Evolutionary conservation across 768 basidiomycete genomes (phyloP).

Genomic region (Leucocoprinus sp.): DNA sequence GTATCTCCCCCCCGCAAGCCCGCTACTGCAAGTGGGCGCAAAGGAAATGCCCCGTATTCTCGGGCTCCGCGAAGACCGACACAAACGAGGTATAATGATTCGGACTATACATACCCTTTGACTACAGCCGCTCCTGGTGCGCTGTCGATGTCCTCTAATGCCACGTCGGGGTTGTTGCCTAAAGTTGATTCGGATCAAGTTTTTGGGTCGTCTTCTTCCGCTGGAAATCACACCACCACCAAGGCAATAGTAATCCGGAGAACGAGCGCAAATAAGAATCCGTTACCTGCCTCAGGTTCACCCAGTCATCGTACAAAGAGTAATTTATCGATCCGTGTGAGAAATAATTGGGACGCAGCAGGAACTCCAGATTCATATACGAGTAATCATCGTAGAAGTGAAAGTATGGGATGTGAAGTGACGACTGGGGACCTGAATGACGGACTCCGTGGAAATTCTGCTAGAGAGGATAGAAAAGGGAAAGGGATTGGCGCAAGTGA

Average conservation of each 20-base stretch:
- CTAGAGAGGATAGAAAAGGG: neutral
- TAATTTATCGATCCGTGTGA: constrained; percentile 25
- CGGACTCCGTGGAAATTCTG: too few species aligned
- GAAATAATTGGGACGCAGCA: constrained; percentile 19
- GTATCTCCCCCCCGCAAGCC: constrained; percentile 46
- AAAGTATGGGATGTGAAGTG: too few species aligned
- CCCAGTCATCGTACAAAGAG: constrained; percentile 24
- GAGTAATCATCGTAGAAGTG: too few species aligned
- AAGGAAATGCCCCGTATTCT: constrained; percentile 33
- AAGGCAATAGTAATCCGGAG: constrained; percentile 48
- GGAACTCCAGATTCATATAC: too few species aligned
- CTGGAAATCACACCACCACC: too few species aligned
- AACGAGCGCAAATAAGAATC: constrained; percentile 39
- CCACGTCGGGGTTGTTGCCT: constrained; percentile 36
- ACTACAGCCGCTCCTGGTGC: too few species aligned
- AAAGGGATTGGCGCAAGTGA: neutral
- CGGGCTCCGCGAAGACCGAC: constrained; percentile 49
- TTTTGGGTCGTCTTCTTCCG: constrained; percentile 17
- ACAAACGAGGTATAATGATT: too few species aligned
- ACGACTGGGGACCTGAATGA: too few species aligned
- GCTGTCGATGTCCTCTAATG: constrained; percentile 15
- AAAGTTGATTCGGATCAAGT: constrained; percentile 54
- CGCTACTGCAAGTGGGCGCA: constrained; percentile 39
- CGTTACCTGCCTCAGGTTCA: constrained; percentile 17
- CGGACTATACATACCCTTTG: too few species aligned